A percentile compares a stretch with the other conserved stretches of the same genome.
Evolutionary conservation across 768 basidiomycete species (phyloP).

Genomic region (Lactarius hatsudake): DNA sequence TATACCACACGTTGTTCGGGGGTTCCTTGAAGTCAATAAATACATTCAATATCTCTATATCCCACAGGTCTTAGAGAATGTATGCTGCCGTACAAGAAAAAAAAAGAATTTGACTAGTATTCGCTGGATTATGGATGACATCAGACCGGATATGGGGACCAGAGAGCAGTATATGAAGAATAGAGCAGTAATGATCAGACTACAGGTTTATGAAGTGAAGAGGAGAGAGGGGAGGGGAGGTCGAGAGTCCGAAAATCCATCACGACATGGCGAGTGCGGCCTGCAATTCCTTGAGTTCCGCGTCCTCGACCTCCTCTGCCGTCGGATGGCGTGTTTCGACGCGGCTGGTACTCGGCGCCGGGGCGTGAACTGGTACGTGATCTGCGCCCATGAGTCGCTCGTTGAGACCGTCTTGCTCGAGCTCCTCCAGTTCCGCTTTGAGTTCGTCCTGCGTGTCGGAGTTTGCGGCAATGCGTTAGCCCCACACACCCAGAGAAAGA

Average conservation of each 20-base stretch:
- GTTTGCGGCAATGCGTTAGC: conserved; percentile 4
- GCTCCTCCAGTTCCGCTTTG: conserved; percentile 72
- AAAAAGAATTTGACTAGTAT: conserved; percentile 6
- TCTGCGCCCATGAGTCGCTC: conserved; percentile 83
- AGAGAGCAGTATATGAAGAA: conserved; percentile 17
- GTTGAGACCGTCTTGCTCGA: conserved; percentile 88
- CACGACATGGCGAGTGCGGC: conserved; percentile 77
- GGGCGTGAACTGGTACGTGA: conserved; percentile 83
- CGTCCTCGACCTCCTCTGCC: conserved; percentile 89
- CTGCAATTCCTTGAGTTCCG: conserved; percentile 84
- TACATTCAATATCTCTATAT: conserved; percentile 12
- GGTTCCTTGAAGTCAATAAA: conserved; percentile 17
- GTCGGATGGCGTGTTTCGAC: conserved; percentile 36
- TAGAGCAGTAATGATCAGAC: conserved; percentile 23
- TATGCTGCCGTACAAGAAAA: conserved; percentile 2
- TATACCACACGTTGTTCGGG: conserved; percentile 23
- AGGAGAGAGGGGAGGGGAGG: background rate
- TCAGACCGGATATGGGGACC: background rate
- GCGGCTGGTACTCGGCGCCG: conserved; percentile 52
- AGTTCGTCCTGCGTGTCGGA: conserved; percentile 63
- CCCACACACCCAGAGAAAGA: background rate
- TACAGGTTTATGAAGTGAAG: conserved; percentile 21
- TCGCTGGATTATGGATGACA: conserved; percentile 21
- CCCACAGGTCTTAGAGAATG: background rate
- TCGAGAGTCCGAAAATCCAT: background rate